These are phyloP conservation scores for Diutina mesorugosa DNA, from an alignment of 1,139 yeast genomes.

Conservation along the genomic window DNA sequence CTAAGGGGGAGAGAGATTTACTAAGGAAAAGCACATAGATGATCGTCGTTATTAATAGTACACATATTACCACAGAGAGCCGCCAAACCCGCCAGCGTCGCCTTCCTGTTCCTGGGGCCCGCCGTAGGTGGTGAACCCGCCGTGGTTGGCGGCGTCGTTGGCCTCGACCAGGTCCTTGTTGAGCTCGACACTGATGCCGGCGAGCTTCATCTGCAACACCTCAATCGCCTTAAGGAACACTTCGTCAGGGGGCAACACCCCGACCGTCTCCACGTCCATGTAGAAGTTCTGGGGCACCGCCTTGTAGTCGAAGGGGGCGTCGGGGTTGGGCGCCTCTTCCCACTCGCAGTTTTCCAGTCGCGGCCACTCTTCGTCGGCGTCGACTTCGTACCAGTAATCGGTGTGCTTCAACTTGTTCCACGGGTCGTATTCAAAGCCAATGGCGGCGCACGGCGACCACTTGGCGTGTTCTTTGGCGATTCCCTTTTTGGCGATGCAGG, in stretches of 20 bases:
- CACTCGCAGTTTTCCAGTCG: conserved; percentile 77
- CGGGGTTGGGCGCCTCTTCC: conserved; percentile 92
- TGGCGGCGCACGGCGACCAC: conserved; percentile 97
- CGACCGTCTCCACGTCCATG: conserved; percentile 85
- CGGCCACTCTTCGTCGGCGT: conserved; percentile 89
- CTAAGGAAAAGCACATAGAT: not conserved
- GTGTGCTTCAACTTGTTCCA: conserved; percentile 96
- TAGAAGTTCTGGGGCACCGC: conserved; percentile 77
- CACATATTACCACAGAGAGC: not conserved
- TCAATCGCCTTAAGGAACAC: conserved; percentile 76
- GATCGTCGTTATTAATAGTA: not conserved
- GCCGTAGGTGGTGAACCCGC: conserved; percentile 39
- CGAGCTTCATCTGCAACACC: conserved; percentile 80
- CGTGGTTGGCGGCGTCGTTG: conserved; percentile 23
- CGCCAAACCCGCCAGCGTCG: conserved; percentile 1
- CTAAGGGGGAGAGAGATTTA: not conserved
- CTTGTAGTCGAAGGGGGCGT: conserved; percentile 72
- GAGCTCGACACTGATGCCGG: conserved; percentile 75
- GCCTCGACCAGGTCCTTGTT: conserved; percentile 47
- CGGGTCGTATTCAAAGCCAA: conserved; percentile 98
- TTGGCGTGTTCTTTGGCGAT: conserved; percentile 97
- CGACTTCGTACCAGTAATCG: conserved; percentile 91
- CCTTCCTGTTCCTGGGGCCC: conserved; percentile 1
- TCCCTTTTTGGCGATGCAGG: conserved; percentile 95
- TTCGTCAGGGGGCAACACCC: conserved; percentile 78